phyloP scores from a whole-genome alignment of 805 yeast genomes.

The Wickerhamiella cacticola region DNA sequence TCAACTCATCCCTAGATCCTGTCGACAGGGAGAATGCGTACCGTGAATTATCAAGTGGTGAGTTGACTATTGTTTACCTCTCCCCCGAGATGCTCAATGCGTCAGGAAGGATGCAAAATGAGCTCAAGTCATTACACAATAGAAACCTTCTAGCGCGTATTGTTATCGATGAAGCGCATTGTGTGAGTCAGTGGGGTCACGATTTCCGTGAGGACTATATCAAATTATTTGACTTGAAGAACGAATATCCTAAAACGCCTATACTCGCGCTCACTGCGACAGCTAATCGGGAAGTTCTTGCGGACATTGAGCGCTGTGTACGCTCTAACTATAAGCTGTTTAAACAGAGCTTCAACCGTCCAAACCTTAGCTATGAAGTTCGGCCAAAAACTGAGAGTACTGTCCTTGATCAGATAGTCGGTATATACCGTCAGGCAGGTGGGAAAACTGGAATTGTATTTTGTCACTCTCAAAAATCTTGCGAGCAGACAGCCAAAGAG shows the following conservation, averaged over 20 bases:
- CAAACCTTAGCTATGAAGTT: constrained; percentile 72
- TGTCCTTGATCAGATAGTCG: constrained; percentile 15
- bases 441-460: constrained; percentile 77
- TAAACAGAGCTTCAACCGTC: constrained; percentile 86
- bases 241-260: constrained; percentile 66
- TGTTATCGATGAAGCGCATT: constrained; percentile 95
- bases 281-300: constrained; percentile 78
- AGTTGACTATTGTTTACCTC: constrained; percentile 63
- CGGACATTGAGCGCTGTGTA: constrained; percentile 75
- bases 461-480: constrained; percentile 79
- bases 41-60: constrained; percentile 50
- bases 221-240: constrained; percentile 59
- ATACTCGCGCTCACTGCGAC: constrained; percentile 96
- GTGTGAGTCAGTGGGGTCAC: constrained; percentile 98
- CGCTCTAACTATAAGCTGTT: constrained; percentile 47
- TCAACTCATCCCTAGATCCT: constrained; percentile 60
- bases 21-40: constrained; percentile 54
- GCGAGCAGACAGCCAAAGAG: constrained; percentile 66
- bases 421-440: constrained; percentile 32
- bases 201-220: constrained; percentile 96
- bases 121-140: constrained; percentile 45
- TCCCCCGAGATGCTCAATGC: constrained; percentile 92
- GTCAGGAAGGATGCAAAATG: constrained; percentile 53
- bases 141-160: constrained; percentile 59
- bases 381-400: constrained; percentile 37